Percentiles rank a stretch among this genome's conserved stretches.
Evolutionary conservation across 257 asterid genomes (phyloP).

Genomic region (Penstemon eatonii): DNA sequence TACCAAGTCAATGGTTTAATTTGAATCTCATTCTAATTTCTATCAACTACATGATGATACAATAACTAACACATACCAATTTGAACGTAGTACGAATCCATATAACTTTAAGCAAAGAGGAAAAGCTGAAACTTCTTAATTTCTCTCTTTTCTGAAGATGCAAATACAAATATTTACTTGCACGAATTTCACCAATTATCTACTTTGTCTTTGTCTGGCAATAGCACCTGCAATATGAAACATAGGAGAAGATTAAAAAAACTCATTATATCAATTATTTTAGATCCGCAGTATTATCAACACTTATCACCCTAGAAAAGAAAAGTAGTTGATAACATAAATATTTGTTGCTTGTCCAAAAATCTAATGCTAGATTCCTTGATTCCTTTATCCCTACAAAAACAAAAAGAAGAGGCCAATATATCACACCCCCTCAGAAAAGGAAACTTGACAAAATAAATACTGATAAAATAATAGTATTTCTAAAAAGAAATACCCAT

Average conservation of each 20-base stretch:
- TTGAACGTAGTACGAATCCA: constrained; percentile 32
- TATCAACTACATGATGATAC: constrained; percentile 25
- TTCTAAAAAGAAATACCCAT: constrained; percentile 28
- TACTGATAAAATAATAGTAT: constrained; percentile 12
- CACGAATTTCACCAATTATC: background rate
- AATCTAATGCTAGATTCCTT: constrained; percentile 84
- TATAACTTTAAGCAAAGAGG: constrained; percentile 44
- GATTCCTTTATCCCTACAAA: constrained; percentile 74
- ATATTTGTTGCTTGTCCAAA: constrained; percentile 60
- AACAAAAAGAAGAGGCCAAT: constrained; percentile 84
- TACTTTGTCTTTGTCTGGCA: constrained; percentile 23
- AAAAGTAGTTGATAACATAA: constrained; percentile 46
- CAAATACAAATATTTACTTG: background rate
- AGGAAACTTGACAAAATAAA: constrained; percentile 29
- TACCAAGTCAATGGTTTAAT: constrained; percentile 37
- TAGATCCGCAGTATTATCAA: constrained; percentile 25
- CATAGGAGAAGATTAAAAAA: constrained; percentile 16
- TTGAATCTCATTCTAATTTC: constrained; percentile 14
- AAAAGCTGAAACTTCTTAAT: constrained; percentile 23
- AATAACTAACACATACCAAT: background rate
- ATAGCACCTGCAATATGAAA: constrained; percentile 24
- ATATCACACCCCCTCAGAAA: constrained; percentile 43
- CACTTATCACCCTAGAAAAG: constrained; percentile 36
- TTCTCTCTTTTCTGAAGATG: too few relatives aligned
- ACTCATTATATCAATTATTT: constrained; percentile 20